These are phyloP conservation scores for Kwoniella sp. DNA, from an alignment of 768 basidiomycete species.

Conservation along the genomic window DNA sequence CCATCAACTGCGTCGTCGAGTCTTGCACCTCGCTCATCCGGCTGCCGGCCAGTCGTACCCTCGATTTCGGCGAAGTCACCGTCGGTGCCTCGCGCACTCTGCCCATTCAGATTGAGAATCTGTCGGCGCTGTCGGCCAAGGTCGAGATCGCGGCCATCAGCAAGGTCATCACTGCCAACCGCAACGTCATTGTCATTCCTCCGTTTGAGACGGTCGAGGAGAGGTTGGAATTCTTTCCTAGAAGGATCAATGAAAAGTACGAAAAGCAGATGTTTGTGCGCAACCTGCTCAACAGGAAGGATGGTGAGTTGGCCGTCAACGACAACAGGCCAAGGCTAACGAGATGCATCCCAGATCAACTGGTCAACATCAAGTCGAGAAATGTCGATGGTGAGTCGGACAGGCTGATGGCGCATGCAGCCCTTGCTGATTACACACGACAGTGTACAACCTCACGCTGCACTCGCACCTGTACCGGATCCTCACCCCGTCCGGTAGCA, in stretches of 20 bases:
- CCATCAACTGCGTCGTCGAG: constrained; percentile 32
- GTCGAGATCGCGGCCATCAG: constrained; percentile 47
- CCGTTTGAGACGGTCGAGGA: constrained; percentile 39
- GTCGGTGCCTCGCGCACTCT: constrained; percentile 38
- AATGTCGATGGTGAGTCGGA: constrained; percentile 38
- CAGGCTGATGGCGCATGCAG: background rate
- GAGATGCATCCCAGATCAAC: constrained; percentile 14
- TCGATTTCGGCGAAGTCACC: constrained; percentile 47
- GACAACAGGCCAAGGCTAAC: background rate
- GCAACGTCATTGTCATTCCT: constrained; percentile 45
- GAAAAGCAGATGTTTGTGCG: constrained; percentile 47
- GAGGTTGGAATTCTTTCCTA: constrained; percentile 46
- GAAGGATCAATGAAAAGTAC: constrained; percentile 48
- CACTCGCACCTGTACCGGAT: constrained; percentile 48
- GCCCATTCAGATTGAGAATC: constrained; percentile 35
- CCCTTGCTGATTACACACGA: background rate
- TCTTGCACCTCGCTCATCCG: constrained; percentile 42
- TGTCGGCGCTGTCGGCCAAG: constrained; percentile 36
- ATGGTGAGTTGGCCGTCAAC: constrained; percentile 17
- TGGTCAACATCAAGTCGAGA: constrained; percentile 37
- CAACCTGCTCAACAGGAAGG: constrained; percentile 42
- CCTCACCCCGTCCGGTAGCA: constrained; percentile 46
- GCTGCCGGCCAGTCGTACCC: constrained; percentile 21
- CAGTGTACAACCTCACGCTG: constrained; percentile 43
- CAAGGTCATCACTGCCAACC: constrained; percentile 43